phyloP scores from a whole-genome alignment of 495 filamentous ascomycete species.

The Astrocystis sublimbata region DNA sequence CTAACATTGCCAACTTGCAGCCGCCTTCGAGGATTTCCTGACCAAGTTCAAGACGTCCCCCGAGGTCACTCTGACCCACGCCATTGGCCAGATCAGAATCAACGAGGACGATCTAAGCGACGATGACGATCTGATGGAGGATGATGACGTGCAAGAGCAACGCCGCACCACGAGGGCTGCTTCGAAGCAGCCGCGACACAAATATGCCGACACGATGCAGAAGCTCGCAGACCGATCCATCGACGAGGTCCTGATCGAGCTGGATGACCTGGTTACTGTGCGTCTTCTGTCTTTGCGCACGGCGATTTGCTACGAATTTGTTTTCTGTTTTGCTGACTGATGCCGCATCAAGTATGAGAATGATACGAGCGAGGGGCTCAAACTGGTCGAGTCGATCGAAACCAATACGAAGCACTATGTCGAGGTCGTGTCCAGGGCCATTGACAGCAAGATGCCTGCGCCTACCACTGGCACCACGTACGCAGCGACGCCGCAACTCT shows the following conservation, averaged over 20 bases:
- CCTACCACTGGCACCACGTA: conserved; percentile 78
- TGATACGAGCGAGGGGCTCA: conserved; percentile 64
- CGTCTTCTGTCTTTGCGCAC: conserved; percentile 23
- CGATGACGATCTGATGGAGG: conserved; percentile 93
- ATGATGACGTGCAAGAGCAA: conserved; percentile 57
- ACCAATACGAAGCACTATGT: conserved; percentile 93
- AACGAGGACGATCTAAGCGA: conserved; percentile 87
- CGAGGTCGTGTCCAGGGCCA: conserved; percentile 83
- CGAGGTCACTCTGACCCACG: conserved; percentile 69
- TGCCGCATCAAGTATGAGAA: conserved; percentile 64
- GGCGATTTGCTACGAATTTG: neutral
- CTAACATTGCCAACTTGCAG: conserved; percentile 42
- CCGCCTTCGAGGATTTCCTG: conserved; percentile 85
- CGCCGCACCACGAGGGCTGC: conserved; percentile 46
- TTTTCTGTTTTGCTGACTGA: conserved; percentile 16
- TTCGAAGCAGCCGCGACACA: conserved; percentile 63
- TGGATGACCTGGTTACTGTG: conserved; percentile 82
- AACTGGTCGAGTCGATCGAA: conserved; percentile 82
- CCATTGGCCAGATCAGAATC: conserved; percentile 80
- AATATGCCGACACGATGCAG: conserved; percentile 91
- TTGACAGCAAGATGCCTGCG: conserved; percentile 82
- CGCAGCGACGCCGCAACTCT: conserved; percentile 25
- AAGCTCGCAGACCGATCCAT: conserved; percentile 77
- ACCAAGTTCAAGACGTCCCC: conserved; percentile 83
- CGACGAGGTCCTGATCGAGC: conserved; percentile 76